phyloP scores from a whole-genome alignment of 345 rosid genomes.

The Mallotus nudiflorus region DNA sequence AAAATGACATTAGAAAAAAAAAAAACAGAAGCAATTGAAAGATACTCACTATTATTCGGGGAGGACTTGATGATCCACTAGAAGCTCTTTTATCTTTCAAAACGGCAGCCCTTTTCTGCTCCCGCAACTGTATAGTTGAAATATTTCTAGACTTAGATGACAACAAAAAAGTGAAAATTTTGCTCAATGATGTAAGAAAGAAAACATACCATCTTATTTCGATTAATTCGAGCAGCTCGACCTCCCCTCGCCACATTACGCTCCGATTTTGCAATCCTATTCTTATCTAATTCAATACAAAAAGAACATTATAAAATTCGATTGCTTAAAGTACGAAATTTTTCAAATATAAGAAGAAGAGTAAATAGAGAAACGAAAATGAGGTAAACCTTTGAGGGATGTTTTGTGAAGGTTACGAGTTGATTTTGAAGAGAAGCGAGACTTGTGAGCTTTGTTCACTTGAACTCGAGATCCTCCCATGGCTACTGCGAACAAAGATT shows the following conservation, averaged over 20 bases:
- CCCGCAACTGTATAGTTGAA: slow-evolving; percentile 67
- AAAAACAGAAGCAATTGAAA: neutral
- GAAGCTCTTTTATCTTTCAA: slow-evolving; percentile 78
- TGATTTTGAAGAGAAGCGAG: slow-evolving; percentile 78
- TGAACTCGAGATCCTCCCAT: slow-evolving; percentile 84
- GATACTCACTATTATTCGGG: slow-evolving; percentile 73
- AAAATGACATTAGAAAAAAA: neutral
- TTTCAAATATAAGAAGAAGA: neutral
- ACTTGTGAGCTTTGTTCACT: slow-evolving; percentile 79
- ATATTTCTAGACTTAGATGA: neutral
- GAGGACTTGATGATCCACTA: slow-evolving; percentile 56
- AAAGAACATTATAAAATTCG: neutral
- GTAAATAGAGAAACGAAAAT: neutral
- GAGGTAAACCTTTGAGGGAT: slow-evolving; percentile 51
- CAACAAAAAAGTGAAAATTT: neutral
- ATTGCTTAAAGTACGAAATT: neutral
- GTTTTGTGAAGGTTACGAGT: slow-evolving; percentile 76
- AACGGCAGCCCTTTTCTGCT: slow-evolving; percentile 76
- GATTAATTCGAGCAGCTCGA: slow-evolving; percentile 71
- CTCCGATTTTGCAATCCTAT: slow-evolving; percentile 61
- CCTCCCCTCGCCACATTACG: slow-evolving; percentile 62
- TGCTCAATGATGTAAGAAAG: neutral
- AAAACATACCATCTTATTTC: slow-evolving; percentile 68
- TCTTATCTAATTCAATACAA: slow-evolving; percentile 46
- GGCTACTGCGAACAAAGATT: slow-evolving; percentile 15